phyloP scores from a whole-genome alignment of 495 filamentous ascomycete species.

The Halenospora varia region DNA sequence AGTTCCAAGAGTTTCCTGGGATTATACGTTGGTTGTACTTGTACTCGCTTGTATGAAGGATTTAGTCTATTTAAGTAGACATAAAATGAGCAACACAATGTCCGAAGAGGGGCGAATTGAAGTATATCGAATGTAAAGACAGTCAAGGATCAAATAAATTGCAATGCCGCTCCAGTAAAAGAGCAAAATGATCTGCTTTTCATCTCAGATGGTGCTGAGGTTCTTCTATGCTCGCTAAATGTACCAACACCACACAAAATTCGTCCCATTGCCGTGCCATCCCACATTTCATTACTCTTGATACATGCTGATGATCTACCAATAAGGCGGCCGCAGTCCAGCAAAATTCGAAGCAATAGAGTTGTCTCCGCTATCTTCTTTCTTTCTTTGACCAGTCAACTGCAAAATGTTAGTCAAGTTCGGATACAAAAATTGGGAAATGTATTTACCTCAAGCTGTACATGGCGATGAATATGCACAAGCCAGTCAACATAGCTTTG shows the following conservation, averaged over 20 bases:
- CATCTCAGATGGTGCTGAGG: not conserved
- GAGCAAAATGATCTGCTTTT: not conserved
- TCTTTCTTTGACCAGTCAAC: constrained; percentile 73
- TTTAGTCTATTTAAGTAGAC: too few relatives aligned
- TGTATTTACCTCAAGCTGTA: constrained; percentile 75
- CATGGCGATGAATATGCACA: constrained; percentile 88
- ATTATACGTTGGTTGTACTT: too few relatives aligned
- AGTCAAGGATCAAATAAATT: too few relatives aligned
- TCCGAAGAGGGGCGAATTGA: too few relatives aligned
- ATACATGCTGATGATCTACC: constrained; percentile 36
- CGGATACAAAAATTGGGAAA: constrained; percentile 21
- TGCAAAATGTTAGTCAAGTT: constrained; percentile 26
- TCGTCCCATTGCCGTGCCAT: not conserved
- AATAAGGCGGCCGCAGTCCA: constrained; percentile 70
- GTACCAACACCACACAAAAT: not conserved
- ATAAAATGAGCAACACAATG: too few relatives aligned
- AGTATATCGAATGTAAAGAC: too few relatives aligned
- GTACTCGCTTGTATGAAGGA: too few relatives aligned
- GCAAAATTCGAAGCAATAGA: constrained; percentile 56
- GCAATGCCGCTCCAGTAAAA: too few relatives aligned
- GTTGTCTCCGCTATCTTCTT: constrained; percentile 57
- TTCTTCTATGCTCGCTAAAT: constrained; percentile 16
- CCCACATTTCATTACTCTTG: too few relatives aligned
- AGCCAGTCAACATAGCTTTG: constrained; percentile 98
- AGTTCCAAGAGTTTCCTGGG: too few relatives aligned